These are phyloP conservation scores for Ceratobasidium theobromae DNA, from an alignment of 1,284 basidiomycete genomes.

Conservation along the genomic window DNA sequence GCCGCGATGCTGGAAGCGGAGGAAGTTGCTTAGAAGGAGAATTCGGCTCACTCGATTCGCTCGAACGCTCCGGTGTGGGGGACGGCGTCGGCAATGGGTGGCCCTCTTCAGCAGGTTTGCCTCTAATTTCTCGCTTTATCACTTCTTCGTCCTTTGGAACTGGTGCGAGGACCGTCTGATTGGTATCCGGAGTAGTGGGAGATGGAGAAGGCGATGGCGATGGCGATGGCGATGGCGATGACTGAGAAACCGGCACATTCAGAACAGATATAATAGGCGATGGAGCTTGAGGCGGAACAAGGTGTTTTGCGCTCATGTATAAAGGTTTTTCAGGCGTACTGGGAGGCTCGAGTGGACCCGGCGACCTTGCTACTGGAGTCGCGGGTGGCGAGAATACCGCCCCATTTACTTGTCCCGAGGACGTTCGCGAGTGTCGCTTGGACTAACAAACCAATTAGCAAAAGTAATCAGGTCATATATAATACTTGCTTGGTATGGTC, in stretches of 20 bases:
- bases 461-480: neutral
- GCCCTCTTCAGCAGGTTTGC: neutral
- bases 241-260: no score
- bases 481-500: slow-evolving; percentile 29
- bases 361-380: slow-evolving; percentile 11
- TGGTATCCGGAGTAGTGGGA: neutral
- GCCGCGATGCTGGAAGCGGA: slow-evolving; percentile 11
- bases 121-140: neutral
- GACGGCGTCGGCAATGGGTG: slow-evolving; percentile 22
- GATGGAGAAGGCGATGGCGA: slow-evolving; percentile 15
- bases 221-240: slow-evolving; percentile 6
- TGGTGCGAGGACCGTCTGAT: neutral
- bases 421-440: slow-evolving; percentile 64
- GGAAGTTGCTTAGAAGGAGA: slow-evolving; percentile 7
- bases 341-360: slow-evolving; percentile 39
- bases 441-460: slow-evolving; percentile 48
- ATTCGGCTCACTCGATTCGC: slow-evolving; percentile 14
- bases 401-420: slow-evolving; percentile 47
- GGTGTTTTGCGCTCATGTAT: neutral
- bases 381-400: slow-evolving; percentile 28
- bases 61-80: slow-evolving; percentile 20
- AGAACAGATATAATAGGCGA: slow-evolving; percentile 32
- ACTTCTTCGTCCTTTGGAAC: neutral
- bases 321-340: neutral
- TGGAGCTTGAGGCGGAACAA: slow-evolving; percentile 16